Evolutionary conservation across 306 rosid genomes (phyloP), one percentile per base, ranked within the genome.

Genomic region (Cajanus cajan): DNA sequence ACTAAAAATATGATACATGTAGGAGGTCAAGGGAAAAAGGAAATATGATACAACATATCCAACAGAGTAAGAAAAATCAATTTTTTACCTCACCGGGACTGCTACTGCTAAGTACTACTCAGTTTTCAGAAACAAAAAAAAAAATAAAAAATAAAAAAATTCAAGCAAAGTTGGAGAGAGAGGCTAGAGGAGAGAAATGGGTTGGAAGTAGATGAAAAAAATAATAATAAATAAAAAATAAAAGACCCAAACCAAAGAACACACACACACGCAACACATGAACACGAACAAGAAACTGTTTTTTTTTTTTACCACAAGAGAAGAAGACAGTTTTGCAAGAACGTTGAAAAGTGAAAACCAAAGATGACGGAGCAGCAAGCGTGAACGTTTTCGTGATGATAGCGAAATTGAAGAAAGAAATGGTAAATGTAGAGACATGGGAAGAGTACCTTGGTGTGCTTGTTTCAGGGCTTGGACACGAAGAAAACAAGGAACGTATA

Each of bases 401-500:
- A 66, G 24, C 69, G 36, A 21, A 87, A 79, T 43, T 76, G 71
- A 71, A 63, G 25, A 57, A 33, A 72, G 62, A 71, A 68, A 62
- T 31, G 50, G 8, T 55, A 50, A 47, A 37, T 24, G 11, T 59
- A 54, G 77, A 71, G 68, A n/a, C 51, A 16, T n/a, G 10, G 28
- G 14, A 1, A 14, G 59, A n/a, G 15, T 51, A 70, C 54, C 84
- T 71, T 58, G 70, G 16, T 43, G 18, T 15, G 25, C 13, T 18
- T 25, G 11, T 4, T 57, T 19, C 50, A 63, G 39, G 40, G 67
- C n/a, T 51, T 8, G 10, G 12, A 43, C 2, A 16, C 65, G 8
- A 40, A 52, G 33, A 37, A 22, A 21, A 71, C 25, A 15, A 11
- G 25, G 7, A 4, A 55, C 22, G 4, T 22, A 16, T 22, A 16